Conservation (phyloP, 1,139 yeast species). For the Neolecta irregularis region DNA sequence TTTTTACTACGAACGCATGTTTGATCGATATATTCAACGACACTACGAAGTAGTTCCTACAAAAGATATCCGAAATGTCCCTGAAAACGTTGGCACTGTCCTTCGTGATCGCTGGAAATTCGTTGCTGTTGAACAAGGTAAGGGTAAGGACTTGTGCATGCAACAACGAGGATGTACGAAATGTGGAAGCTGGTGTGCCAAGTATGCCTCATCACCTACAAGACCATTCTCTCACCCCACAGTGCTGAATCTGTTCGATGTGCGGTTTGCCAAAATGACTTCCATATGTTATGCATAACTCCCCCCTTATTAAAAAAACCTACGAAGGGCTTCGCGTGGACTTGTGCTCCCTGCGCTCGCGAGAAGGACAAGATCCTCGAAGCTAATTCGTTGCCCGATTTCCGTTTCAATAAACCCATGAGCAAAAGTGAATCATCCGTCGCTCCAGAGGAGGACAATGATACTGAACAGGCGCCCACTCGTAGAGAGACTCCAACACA, state of each 20-base stretch:
- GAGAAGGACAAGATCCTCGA: conserved; percentile 29
- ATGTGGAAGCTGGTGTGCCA: conserved; percentile 73
- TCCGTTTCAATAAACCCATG: conserved; percentile 1
- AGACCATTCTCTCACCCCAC: not conserved
- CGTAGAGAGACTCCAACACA: not conserved
- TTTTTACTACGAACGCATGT: conserved; percentile 75
- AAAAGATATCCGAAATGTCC: conserved; percentile 37
- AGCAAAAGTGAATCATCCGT: conserved; percentile 4
- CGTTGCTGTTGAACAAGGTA: conserved; percentile 60
- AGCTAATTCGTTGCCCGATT: conserved; percentile 19
- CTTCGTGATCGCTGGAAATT: conserved; percentile 54
- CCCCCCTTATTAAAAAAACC: conserved; percentile 75
- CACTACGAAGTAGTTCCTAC: conserved; percentile 68
- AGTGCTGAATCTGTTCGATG: conserved; percentile 64
- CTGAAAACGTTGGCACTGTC: conserved; percentile 47
- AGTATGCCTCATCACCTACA: not conserved
- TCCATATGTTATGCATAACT: conserved; percentile 72
- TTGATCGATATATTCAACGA: conserved; percentile 72
- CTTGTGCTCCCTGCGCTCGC: conserved; percentile 64
- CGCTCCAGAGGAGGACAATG: conserved; percentile 1
- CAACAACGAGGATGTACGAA: conserved; percentile 57
- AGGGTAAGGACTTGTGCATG: conserved; percentile 47
- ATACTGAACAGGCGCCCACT: conserved; percentile 1
- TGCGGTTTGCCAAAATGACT: conserved; percentile 54
- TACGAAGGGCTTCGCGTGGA: conserved; percentile 81